Conservation (phyloP, 2,329 filamentous ascomycete species). For the Talaromyces sp. region DNA sequence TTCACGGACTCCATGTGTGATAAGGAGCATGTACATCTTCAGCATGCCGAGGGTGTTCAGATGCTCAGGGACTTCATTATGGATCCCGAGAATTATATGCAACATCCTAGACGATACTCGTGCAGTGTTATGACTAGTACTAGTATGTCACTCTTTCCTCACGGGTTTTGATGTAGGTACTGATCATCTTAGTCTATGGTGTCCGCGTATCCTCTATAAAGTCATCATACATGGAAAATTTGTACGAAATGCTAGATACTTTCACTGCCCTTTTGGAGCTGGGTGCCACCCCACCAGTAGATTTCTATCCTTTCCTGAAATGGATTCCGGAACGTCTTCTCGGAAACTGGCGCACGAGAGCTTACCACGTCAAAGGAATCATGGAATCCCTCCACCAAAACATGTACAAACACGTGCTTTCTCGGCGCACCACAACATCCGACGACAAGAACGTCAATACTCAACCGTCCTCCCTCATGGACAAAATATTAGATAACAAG, state of each 20-base stretch:
- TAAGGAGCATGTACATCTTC: conserved; percentile 41
- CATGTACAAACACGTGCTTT: conserved; percentile 33
- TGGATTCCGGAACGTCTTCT: conserved; percentile 41
- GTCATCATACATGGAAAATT: conserved; percentile 33
- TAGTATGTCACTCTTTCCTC: background rate
- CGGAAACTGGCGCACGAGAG: conserved; percentile 39
- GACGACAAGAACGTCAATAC: conserved; percentile 24
- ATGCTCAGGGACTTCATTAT: conserved; percentile 46
- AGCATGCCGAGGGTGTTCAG: conserved; percentile 49
- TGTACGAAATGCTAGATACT: conserved; percentile 51
- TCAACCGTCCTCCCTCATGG: conserved; percentile 31
- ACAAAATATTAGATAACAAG: conserved; percentile 45
- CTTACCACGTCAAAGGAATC: conserved; percentile 35
- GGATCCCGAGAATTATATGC: conserved; percentile 44
- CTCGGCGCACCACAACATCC: conserved; percentile 27
- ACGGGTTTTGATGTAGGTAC: background rate
- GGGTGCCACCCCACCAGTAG: conserved; percentile 48
- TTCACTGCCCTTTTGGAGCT: background rate
- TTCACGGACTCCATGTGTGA: conserved; percentile 47
- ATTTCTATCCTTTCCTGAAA: conserved; percentile 46
- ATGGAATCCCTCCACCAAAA: conserved; percentile 44
- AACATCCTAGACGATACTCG: conserved; percentile 47
- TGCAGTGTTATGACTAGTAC: conserved; percentile 47
- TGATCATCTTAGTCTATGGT: conserved; percentile 30
- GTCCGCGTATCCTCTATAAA: conserved; percentile 33